Base-by-base conservation (phyloP, 345 rosid species). In the Cardamine resedifolia region DNA sequence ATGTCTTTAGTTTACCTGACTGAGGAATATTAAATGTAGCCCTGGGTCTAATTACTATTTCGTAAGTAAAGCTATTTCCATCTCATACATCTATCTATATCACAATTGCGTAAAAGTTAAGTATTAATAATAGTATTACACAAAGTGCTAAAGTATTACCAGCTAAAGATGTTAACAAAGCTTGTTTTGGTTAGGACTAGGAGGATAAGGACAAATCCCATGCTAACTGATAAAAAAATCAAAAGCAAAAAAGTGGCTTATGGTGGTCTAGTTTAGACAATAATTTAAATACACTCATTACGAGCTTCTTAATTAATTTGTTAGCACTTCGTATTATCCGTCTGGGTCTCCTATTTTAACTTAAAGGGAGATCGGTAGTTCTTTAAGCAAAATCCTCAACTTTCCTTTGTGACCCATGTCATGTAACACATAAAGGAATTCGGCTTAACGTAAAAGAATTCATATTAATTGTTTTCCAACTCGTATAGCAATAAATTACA, bases 181-280 rank as follows among this genome's bases (percentile, higher is more conserved):
- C 2, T 41, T 44, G 3, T 6, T 6, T 14, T 44, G 56, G 51
- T 58, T 41, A 66, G 27, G 45, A 43, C 6, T 23, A 19, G 2
- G 50, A 52, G 43, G 73, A 66, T 75, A 60, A 75, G 48, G 74
- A 75, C 79, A 75, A 75, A 59, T 50, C 53, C 68, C 43, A 30
- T 49, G 18, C 23, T 66, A 48, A 41, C 27, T 41, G n/a, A 28
- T 38, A 10, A 50, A 49, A 51, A 48, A 56, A 9, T 43, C 14
- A 15, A 53, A 72, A 43, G 55, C 51, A 48, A 52, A 47, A 64
- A 52, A 27, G 34, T 58, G 55, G 14, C 34, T 41, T 34, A 58
- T 45, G 21, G 28, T 60, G 16, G 39, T 59, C 10, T 41, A 9
- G 19, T 55, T 56, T 55, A 9, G 30, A 64, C 3, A 56, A 20